Evolutionary conservation across 495 filamentous ascomycete genomes (phyloP).

Genomic region (Trypethelium eluteriae): DNA sequence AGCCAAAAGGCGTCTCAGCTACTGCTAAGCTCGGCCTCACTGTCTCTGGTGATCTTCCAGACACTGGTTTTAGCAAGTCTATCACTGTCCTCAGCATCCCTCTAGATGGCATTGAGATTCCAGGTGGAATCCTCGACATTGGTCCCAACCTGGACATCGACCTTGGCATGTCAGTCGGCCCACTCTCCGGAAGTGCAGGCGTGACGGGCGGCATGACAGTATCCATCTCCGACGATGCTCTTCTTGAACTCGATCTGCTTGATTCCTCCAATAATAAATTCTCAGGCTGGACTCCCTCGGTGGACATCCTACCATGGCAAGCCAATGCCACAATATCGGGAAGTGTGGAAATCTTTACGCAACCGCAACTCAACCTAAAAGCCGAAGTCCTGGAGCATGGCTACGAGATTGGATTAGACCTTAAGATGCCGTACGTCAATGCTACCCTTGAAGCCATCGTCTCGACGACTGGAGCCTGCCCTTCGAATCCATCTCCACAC

Average conservation of each 20-base stretch:
- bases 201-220: slow-evolving; percentile 29
- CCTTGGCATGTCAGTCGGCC: slow-evolving; percentile 28
- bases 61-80: slow-evolving; percentile 25
- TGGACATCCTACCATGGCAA: slow-evolving; percentile 24
- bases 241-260: slow-evolving; percentile 31
- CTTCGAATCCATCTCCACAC: not conserved
- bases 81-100: slow-evolving; percentile 30
- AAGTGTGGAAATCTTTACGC: slow-evolving; percentile 25
- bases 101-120: slow-evolving; percentile 32
- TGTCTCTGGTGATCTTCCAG: slow-evolving; percentile 13
- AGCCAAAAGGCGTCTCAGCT: slow-evolving; percentile 31
- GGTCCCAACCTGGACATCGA: slow-evolving; percentile 35
- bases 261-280: slow-evolving; percentile 28
- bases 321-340: slow-evolving; percentile 31
- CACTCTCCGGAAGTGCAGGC: slow-evolving; percentile 28
- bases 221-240: slow-evolving; percentile 27
- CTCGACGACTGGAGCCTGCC: slow-evolving; percentile 23
- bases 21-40: slow-evolving; percentile 28
- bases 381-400: slow-evolving; percentile 34
- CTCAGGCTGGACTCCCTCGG: slow-evolving; percentile 31
- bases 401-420: slow-evolving; percentile 32
- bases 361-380: slow-evolving; percentile 30
- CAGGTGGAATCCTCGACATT: slow-evolving; percentile 31
- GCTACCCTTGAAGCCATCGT: slow-evolving; percentile 27
- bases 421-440: slow-evolving; percentile 31